Percentiles rank a stretch among this genome's conserved stretches.
Evolutionary conservation across 768 basidiomycete species (phyloP).

Genomic region (Termitomyces sp.): DNA sequence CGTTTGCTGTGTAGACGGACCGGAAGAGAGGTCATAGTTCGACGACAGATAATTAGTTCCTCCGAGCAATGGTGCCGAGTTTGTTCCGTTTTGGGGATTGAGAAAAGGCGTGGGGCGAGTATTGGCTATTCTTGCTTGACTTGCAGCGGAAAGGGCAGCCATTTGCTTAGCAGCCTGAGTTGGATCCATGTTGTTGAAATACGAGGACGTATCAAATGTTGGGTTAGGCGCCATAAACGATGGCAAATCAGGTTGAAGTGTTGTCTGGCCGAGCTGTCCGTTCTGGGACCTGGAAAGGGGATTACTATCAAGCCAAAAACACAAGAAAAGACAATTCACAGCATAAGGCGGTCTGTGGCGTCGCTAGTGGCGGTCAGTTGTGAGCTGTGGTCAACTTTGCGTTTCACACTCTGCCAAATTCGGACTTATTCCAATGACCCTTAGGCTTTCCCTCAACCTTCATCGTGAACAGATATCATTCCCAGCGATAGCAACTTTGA

Average conservation of each 20-base stretch:
- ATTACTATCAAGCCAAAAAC: conserved; percentile 9
- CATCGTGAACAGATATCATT: no score
- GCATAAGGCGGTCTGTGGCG: conserved; percentile 21
- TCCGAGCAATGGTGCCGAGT: conserved; percentile 66
- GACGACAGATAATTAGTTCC: conserved; percentile 48
- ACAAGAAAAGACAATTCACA: conserved; percentile 24
- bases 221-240: conserved; percentile 27
- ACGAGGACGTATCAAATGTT: conserved; percentile 31
- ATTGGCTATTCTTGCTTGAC: conserved; percentile 55
- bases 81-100: conserved; percentile 48
- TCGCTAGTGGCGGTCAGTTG: conserved; percentile 4
- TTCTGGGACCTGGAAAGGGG: conserved; percentile 25
- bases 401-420: conserved; percentile 12
- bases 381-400: conserved; percentile 3
- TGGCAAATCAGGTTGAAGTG: conserved; percentile 25
- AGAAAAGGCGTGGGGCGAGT: conserved; percentile 32
- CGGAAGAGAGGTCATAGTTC: conserved; percentile 39
- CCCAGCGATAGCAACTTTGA: not conserved
- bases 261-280: conserved; percentile 27
- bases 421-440: not conserved
- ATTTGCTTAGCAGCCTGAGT: conserved; percentile 75
- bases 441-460: not conserved
- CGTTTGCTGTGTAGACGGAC: conserved; percentile 32
- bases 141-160: conserved; percentile 68
- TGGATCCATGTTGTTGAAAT: conserved; percentile 57